Evolutionary conservation across 1,139 yeast genomes (phyloP), one percentile per base, ranked within the genome.

Genomic region (Blastobotrys serpentis): DNA sequence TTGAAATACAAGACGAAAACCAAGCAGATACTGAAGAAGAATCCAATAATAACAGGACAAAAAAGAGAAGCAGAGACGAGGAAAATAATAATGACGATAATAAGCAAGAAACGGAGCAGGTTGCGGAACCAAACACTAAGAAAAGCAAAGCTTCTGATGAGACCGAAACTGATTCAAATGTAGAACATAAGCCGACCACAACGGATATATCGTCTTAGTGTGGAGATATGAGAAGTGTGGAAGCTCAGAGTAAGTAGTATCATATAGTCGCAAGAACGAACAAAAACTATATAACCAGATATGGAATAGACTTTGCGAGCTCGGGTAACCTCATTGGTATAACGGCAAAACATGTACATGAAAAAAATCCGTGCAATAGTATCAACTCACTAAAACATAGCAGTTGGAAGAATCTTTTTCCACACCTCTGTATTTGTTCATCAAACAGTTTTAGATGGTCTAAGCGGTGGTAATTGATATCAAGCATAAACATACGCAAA

Each of bases 161-260:
- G 4, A 44, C 16, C 21, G 26, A 34, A 18, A 34, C 7, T 16
- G 33, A 21, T 6, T 32, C 26, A 23, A 23, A 5, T 23, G 26
- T 33, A 10, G 25, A 22, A 14, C 44, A 25, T 26, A 42, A 42
- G 26, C 21, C 25, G 17, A 47, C 26, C 14, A 42, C 26, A 29
- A 37, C n/a, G 26, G 41, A 33, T 7, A 43, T n/a, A n/a, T n/a
- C n/a, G n/a, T n/a, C n/a, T n/a, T n/a, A n/a, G n/a, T n/a, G n/a
- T n/a, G n/a, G 39, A 8, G 44, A 23, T 23, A 10, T 33, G 8
- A 42, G 23, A 11, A 21, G 13, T 14, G 45, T 18, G 13, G 43
- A 44, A 44, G 25, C 5, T 22, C 33, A 45, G 14, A 42, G n/a
- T 19, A 23, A 26, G 4, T 10, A 29, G 32, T 29, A 11, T 11